These are phyloP conservation scores for Aspergillus fijiensis DNA, from an alignment of 2,329 filamentous ascomycete species.

Conservation along the genomic window DNA sequence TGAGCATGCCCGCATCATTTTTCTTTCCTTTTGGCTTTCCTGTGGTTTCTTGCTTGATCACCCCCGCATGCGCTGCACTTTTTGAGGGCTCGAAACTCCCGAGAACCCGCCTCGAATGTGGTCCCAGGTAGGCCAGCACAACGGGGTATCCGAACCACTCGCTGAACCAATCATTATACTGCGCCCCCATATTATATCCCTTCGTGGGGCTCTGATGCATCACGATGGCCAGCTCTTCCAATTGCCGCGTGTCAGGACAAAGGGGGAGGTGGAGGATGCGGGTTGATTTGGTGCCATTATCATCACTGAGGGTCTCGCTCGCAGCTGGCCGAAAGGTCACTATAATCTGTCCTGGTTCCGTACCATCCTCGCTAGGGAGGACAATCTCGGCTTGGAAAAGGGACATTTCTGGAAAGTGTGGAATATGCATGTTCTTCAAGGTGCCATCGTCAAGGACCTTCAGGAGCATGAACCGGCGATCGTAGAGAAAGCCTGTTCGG, in stretches of 20 bases:
- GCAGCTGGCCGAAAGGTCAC: slow-evolving; percentile 41
- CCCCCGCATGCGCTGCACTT: slow-evolving; percentile 21
- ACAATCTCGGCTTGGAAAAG: slow-evolving; percentile 63
- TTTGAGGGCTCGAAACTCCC: slow-evolving; percentile 57
- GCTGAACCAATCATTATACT: slow-evolving; percentile 66
- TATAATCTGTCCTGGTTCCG: slow-evolving; percentile 35
- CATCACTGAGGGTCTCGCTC: slow-evolving; percentile 11
- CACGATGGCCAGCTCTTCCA: slow-evolving; percentile 54
- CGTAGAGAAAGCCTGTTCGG: slow-evolving; percentile 62
- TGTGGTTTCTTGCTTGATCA: neutral
- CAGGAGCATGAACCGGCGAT: slow-evolving; percentile 70
- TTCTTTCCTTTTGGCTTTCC: neutral
- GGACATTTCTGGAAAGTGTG: slow-evolving; percentile 57
- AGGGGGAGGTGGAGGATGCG: slow-evolving; percentile 58
- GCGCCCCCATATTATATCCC: slow-evolving; percentile 63
- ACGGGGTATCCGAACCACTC: slow-evolving; percentile 63
- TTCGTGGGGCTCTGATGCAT: slow-evolving; percentile 60
- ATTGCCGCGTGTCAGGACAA: slow-evolving; percentile 48
- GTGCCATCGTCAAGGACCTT: slow-evolving; percentile 43
- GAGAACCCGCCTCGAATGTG: slow-evolving; percentile 59
- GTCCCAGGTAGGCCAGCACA: slow-evolving; percentile 64
- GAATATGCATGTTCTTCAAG: slow-evolving; percentile 61
- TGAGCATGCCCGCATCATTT: neutral
- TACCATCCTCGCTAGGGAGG: slow-evolving; percentile 20
- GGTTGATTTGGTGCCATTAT: slow-evolving; percentile 14